Evolutionary conservation across 768 basidiomycete genomes (phyloP).

Genomic region (Boletus coccyginus): DNA sequence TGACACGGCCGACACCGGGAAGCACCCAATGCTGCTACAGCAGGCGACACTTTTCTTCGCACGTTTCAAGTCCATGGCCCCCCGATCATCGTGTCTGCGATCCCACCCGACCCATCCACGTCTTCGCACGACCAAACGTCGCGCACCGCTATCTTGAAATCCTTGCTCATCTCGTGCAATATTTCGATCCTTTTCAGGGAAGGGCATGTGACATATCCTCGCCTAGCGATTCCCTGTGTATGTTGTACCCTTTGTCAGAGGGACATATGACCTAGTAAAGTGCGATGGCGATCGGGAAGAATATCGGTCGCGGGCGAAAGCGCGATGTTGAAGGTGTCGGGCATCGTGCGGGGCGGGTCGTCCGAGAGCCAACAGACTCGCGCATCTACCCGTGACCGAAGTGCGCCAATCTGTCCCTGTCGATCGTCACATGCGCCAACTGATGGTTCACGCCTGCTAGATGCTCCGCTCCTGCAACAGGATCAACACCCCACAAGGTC

Average conservation of each 20-base stretch:
- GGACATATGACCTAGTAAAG: conserved; percentile 66
- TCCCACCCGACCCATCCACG: conserved; percentile 50
- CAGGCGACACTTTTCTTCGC: conserved; percentile 86
- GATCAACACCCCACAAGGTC: conserved; percentile 32
- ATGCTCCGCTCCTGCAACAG: conserved; percentile 60
- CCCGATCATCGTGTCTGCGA: conserved; percentile 75
- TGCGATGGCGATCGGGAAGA: conserved; percentile 81
- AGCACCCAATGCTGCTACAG: conserved; percentile 81
- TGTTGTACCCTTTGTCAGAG: conserved; percentile 77
- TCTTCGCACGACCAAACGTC: conserved; percentile 56
- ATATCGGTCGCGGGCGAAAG: conserved; percentile 74
- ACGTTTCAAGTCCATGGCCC: conserved; percentile 85
- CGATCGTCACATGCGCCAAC: not conserved
- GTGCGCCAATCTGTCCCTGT: conserved; percentile 38
- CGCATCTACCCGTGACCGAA: conserved; percentile 82
- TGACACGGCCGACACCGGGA: conserved; percentile 70
- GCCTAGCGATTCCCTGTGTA: conserved; percentile 64
- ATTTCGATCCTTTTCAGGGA: conserved; percentile 84
- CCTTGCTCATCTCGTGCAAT: conserved; percentile 88
- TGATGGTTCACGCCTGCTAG: conserved; percentile 37
- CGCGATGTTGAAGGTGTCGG: conserved; percentile 66
- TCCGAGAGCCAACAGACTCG: conserved; percentile 77
- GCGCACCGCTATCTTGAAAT: conserved; percentile 71
- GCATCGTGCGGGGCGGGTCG: conserved; percentile 72
- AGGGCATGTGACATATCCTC: conserved; percentile 72